Percentiles rank a stretch among this genome's conserved stretches.
These are phyloP conservation scores for Magnaporthiopsis rhizophila DNA, from an alignment of 2,329 filamentous ascomycete species.

Conservation along the genomic window DNA sequence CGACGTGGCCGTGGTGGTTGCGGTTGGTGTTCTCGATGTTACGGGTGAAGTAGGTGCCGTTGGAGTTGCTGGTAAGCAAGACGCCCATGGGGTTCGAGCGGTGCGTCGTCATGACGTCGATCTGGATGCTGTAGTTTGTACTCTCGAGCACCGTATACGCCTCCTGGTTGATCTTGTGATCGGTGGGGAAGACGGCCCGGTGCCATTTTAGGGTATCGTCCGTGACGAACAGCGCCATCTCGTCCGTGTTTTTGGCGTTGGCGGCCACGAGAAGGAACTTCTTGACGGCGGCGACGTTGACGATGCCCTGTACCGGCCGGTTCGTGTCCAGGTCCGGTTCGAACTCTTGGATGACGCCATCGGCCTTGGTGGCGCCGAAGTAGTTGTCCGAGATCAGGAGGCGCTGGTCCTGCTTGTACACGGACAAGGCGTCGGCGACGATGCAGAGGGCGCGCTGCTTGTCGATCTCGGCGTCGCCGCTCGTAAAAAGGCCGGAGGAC, in stretches of 20 bases:
- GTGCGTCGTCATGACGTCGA: slow-evolving; percentile 74
- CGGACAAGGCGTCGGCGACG: slow-evolving; percentile 62
- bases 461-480: slow-evolving; percentile 57
- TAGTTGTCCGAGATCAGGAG: slow-evolving; percentile 77
- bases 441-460: slow-evolving; percentile 73
- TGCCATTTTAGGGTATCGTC: slow-evolving; percentile 83
- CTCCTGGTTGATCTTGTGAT: slow-evolving; percentile 72
- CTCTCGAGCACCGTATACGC: slow-evolving; percentile 93
- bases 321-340: slow-evolving; percentile 72
- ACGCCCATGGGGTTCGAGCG: slow-evolving; percentile 69
- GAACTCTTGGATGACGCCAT: slow-evolving; percentile 46
- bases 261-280: slow-evolving; percentile 80
- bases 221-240: slow-evolving; percentile 87
- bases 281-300: slow-evolving; percentile 77
- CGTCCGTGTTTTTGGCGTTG: slow-evolving; percentile 69
- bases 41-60: slow-evolving; percentile 90
- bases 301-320: slow-evolving; percentile 68
- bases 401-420: slow-evolving; percentile 65
- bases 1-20: slow-evolving; percentile 65
- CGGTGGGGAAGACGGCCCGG: slow-evolving; percentile 76
- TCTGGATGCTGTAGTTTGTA: slow-evolving; percentile 95
- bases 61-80: slow-evolving; percentile 92
- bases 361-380: slow-evolving; percentile 50
- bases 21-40: slow-evolving; percentile 92
- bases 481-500: slow-evolving; percentile 63